Conservation (phyloP, 2,329 filamentous ascomycete genomes). For the Sarocladium brachiariae region DNA sequence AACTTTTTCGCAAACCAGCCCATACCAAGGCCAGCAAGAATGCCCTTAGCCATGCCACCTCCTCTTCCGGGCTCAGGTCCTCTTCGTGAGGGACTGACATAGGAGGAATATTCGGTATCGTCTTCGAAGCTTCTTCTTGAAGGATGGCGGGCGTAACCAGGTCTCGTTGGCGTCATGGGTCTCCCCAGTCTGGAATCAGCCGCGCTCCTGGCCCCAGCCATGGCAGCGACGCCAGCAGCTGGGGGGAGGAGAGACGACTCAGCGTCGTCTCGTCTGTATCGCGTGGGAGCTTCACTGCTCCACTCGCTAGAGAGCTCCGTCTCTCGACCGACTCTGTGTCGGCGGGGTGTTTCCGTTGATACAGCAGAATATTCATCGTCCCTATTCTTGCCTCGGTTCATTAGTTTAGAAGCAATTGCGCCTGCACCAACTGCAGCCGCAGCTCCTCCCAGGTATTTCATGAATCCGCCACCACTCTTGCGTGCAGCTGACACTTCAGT, state of each 20-base stretch:
- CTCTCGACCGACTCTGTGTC: conserved; percentile 34
- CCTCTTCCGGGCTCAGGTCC: conserved; percentile 33
- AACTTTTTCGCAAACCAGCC: conserved; percentile 64
- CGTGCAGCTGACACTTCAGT: conserved; percentile 35
- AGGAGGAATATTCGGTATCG: conserved; percentile 53
- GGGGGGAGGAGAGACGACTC: conserved; percentile 40
- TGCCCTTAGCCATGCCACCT: conserved; percentile 48
- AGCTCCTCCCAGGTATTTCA: conserved; percentile 52
- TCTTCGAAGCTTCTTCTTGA: conserved; percentile 37
- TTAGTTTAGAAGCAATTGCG: conserved; percentile 52
- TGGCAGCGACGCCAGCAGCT: conserved; percentile 35
- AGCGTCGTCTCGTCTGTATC: conserved; percentile 11
- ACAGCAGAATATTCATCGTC: conserved; percentile 60
- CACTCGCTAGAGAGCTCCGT: conserved; percentile 48
- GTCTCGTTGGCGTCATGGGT: conserved; percentile 38
- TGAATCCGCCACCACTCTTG: conserved; percentile 46
- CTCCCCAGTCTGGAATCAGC: conserved; percentile 29
- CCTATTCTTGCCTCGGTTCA: conserved; percentile 44
- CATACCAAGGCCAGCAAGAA: conserved; percentile 56
- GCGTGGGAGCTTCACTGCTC: conserved; percentile 6
- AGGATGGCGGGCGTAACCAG: conserved; percentile 37
- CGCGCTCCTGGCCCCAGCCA: conserved; percentile 41
- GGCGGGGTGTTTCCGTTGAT: conserved; percentile 52
- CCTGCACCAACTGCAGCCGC: conserved; percentile 58
- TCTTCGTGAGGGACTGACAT: conserved; percentile 56